A percentile compares a stretch with the other conserved stretches of the same genome.
These are phyloP conservation scores for Ogataea sp. DNA, from an alignment of 805 yeast genomes.

Conservation along the genomic window DNA sequence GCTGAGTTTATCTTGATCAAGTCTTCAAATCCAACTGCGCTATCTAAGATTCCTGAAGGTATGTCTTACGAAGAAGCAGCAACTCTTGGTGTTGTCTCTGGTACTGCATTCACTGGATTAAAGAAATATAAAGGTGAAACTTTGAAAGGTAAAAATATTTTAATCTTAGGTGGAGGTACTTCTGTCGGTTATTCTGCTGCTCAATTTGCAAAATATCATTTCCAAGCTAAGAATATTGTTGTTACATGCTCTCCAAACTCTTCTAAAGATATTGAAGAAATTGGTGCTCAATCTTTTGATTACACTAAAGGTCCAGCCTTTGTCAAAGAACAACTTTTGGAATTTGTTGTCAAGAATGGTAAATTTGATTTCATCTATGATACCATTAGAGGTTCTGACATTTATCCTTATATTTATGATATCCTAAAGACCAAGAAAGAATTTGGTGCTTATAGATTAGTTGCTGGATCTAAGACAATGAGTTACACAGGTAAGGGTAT, in stretches of 20 bases:
- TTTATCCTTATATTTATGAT: slow-evolving; percentile 33
- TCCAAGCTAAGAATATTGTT: slow-evolving; percentile 42
- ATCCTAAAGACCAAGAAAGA: slow-evolving; percentile 38
- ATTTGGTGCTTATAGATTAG: slow-evolving; percentile 42
- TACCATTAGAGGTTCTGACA: slow-evolving; percentile 50
- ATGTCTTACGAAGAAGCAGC: slow-evolving; percentile 51
- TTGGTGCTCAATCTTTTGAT: slow-evolving; percentile 56
- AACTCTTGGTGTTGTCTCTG: slow-evolving; percentile 54
- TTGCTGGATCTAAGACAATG: slow-evolving; percentile 47
- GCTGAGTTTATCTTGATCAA: slow-evolving; percentile 31
- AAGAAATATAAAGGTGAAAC: slow-evolving; percentile 21
- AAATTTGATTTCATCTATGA: slow-evolving; percentile 59
- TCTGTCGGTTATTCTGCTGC: slow-evolving; percentile 52
- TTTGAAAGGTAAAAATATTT: slow-evolving; percentile 36
- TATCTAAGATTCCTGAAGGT: slow-evolving; percentile 38
- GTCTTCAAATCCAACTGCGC: slow-evolving; percentile 19
- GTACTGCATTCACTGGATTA: slow-evolving; percentile 48
- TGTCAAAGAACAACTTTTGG: slow-evolving; percentile 27
- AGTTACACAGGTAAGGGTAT: slow-evolving; percentile 23
- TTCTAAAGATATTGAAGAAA: slow-evolving; percentile 9
- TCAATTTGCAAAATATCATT: slow-evolving; percentile 46
- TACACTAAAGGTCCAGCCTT: slow-evolving; percentile 38
- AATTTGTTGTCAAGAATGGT: slow-evolving; percentile 25
- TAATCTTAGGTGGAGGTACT: slow-evolving; percentile 71
- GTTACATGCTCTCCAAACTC: slow-evolving; percentile 36